phyloP scores from a whole-genome alignment of 2,329 filamentous ascomycete genomes.

The Aspergillus novofumigatus region DNA sequence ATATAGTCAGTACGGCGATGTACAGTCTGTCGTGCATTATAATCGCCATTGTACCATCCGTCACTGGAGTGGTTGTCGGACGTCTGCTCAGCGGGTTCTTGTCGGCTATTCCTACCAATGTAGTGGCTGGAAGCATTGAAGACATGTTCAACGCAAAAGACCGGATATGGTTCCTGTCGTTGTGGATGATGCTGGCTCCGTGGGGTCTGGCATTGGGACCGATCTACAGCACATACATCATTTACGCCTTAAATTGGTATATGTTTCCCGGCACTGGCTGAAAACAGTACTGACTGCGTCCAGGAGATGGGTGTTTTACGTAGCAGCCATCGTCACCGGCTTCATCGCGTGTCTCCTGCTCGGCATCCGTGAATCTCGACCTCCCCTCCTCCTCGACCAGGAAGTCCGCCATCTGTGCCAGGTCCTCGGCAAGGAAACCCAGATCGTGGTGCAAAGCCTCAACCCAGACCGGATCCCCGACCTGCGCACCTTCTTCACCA shows the following conservation, averaged over 20 bases:
- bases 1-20: conserved; percentile 20
- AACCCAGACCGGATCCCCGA: conserved; percentile 38
- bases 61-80: conserved; percentile 33
- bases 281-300: background rate
- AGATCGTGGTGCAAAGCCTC: conserved; percentile 19
- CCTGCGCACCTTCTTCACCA: conserved; percentile 31
- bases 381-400: conserved; percentile 36
- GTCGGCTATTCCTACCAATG: conserved; percentile 45
- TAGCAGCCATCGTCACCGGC: conserved; percentile 35
- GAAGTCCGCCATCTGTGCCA: conserved; percentile 26
- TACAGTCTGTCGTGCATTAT: conserved; percentile 29
- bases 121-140: conserved; percentile 46
- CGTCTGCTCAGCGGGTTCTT: conserved; percentile 41
- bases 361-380: conserved; percentile 41
- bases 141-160: conserved; percentile 44
- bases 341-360: conserved; percentile 30
- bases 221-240: conserved; percentile 40
- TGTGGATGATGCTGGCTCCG: conserved; percentile 40
- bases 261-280: conserved; percentile 5
- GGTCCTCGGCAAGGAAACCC: conserved; percentile 17
- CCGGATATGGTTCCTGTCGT: conserved; percentile 44
- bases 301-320: conserved; percentile 45
- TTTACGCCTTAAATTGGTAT: conserved; percentile 33
- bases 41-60: conserved; percentile 29
- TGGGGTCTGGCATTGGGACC: conserved; percentile 42